Evolutionary conservation across 1,284 basidiomycete genomes (phyloP).

Genomic region (Schizophyllum amplum): DNA sequence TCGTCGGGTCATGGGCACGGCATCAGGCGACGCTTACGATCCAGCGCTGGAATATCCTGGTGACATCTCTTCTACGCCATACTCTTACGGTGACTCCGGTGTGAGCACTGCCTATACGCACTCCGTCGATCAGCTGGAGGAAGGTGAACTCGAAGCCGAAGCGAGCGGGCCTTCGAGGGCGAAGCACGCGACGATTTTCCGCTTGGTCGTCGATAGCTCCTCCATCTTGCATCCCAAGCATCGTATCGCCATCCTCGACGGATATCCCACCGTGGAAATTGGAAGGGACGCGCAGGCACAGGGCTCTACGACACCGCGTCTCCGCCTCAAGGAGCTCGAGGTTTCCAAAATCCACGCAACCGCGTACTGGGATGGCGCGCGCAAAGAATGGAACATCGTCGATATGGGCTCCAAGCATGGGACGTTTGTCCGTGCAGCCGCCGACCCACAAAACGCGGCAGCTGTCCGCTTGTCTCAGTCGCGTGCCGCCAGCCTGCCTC

Average conservation of each 20-base stretch:
- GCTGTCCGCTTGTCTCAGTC: conserved; percentile 49
- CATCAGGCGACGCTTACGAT: neutral
- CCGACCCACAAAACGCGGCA: conserved; percentile 12
- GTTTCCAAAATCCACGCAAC: conserved; percentile 75
- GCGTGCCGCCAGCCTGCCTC: conserved; percentile 59
- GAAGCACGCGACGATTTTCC: conserved; percentile 26
- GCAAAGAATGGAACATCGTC: conserved; percentile 54
- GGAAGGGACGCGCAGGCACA: conserved; percentile 55
- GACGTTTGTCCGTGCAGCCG: conserved; percentile 44
- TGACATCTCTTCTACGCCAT: neutral
- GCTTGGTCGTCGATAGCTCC: conserved; percentile 47
- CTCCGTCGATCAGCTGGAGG: neutral
- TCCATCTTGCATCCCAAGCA: conserved; percentile 43
- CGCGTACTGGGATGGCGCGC: conserved; percentile 54
- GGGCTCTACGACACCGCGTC: conserved; percentile 37
- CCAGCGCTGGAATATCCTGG: neutral
- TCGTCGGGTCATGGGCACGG: neutral
- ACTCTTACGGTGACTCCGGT: neutral
- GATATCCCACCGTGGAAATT: conserved; percentile 56
- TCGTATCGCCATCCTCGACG: conserved; percentile 52
- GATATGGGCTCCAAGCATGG: conserved; percentile 81
- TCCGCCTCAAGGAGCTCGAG: conserved; percentile 73
- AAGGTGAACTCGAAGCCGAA: conserved; percentile 2
- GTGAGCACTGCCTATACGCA: neutral
- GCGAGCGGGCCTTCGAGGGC: no score